Base-by-base conservation (phyloP, 306 rosid species). In the Rosa persica region DNA sequence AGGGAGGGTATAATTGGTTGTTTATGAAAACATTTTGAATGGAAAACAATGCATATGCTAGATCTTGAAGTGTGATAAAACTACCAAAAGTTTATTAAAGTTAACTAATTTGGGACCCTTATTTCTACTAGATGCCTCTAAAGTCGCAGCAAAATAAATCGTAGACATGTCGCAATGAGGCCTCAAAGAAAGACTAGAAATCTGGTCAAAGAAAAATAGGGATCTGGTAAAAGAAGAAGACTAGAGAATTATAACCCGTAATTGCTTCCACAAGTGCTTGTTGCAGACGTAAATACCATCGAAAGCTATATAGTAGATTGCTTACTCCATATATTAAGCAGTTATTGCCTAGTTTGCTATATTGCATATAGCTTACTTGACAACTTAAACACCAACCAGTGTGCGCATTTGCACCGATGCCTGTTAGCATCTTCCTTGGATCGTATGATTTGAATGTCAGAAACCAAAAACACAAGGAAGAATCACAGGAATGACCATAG, bases 61-160 rank as follows among this genome's bases (percentile, higher is more conserved):
- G 68, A 62, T 62, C 68, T 30, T 62, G 68, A 62, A 62, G 11
- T 62, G 68, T 30, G 42, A 60, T 1, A 27, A 13, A 64, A 34
- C 5, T 34, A 34, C 42, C 69, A 34, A 64, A 64, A 6, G 1
- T 23, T 12, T 12, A 60, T 60, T 30, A 13, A 6, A 12, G 5
- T 64, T 36, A n/a, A n/a, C n/a, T n/a, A n/a, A 64, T 64, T 65
- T 65, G 46, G 70, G 70, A 36, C 70, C 70, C n/a, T 15, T 17
- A 15, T 17, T 38, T 38, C 13, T 38, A 13, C 17, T 27, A 38
- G 2, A 9, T 17, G 46, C 70, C 70, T 38, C 70, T 4, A 65
- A 65, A 65, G 70, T 38, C 47, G 70, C 47, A 36, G 44, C 47
- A 38, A 66, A 66, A 38, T 66, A 36, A 66, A 38, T 19, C 15